Evolutionary conservation across 2,329 filamentous ascomycete genomes (phyloP), one percentile per base, ranked within the genome.

Genomic region (Penicillium sp.): DNA sequence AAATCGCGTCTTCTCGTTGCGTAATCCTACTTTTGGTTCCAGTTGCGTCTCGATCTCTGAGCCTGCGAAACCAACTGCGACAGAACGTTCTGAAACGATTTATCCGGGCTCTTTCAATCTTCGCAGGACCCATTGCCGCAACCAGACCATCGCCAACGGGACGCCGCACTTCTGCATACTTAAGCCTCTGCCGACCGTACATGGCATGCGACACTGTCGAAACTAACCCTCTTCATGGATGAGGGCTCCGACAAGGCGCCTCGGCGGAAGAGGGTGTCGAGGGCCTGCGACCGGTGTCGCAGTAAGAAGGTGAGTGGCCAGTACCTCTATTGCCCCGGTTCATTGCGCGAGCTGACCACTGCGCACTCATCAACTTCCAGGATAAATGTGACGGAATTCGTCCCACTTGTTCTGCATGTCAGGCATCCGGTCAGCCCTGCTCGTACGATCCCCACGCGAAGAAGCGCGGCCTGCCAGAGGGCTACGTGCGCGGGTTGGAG

Each of bases 401-500:
- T 62, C 78, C 78, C 38, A 69, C 74, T 43, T 81, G 78, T 59
- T 76, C 76, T 34, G 76, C 76, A 58, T 81, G 78, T 60, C 70
- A 71, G 56, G 72, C 69, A 22, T 74, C 76, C 8, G 73, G 73
- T 58, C 75, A 77, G 53, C 66, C 72, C 35, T 81, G 78, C 58
- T 75, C 74, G 31, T 81, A 81, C 66, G 75, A 80, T 54, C 75
- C 78, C 12, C 72, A 74, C 56, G 76, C 73, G 50, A 80, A 79
- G 66, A 80, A 80, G 63, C 74, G 78, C 54, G 78, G 78, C 17
- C 65, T 80, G 15, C 78, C 78, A 1, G 78, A 80, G 63, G 78
- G 78, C 39, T 81, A 81, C 67, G 78, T 81, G 35, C 77, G 78
- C 20, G 77, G 77, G 3, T 57, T 81, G 55, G 78, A 81, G 64